Base-by-base conservation (phyloP, 2,329 filamentous ascomycete genomes). In the Sarocladium oryzae region DNA sequence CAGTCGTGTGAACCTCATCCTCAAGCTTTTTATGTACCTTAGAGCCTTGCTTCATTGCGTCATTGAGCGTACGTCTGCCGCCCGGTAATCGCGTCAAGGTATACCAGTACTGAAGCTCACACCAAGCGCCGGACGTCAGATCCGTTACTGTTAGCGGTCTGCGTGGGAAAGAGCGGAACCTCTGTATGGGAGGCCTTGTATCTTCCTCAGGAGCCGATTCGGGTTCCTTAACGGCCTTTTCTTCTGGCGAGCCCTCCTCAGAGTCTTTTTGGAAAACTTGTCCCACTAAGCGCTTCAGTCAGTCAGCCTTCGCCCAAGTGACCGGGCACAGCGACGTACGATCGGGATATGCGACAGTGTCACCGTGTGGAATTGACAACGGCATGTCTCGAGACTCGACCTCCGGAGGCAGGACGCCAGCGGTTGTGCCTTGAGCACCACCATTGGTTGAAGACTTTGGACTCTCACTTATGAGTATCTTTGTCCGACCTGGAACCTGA, bases 81-180 rank as follows among this genome's bases (percentile, higher is more conserved):
- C 85, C 73, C 0, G 77, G 78, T 3, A 81, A 81, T 51, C 81
- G 84, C 2, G 84, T 88, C 51, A 99, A 76, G 0, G 83, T 88
- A 69, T 95, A 96, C 75, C 84, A 90, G 61, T 96, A 95, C 65
- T 97, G 91, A 53, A 97, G 67, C 67, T 99, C 92, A 66, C 93
- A 99, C 93, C 93, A 99, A 7, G 91, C 85, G 2, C 91, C 91
- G 1, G 89, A 86, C 0, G 91, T 82, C 21, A 97, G 71, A 66
- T 99, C 93, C 2, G 88, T 90, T 1, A 97, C 93, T 0, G 88
- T 89, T 7, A 97, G 76, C 0, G 88, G 82, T 63, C 89, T 92
- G 61, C 78, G 85, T 0, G 89, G 89, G 52, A 79, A 84, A 1
- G 82, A 82, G 33, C 91, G 85, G 60, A 95, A 96, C 30, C 86